Evolutionary conservation across 2,329 filamentous ascomycete species (phyloP).

Genomic region (Scedosporium apiospermum): DNA sequence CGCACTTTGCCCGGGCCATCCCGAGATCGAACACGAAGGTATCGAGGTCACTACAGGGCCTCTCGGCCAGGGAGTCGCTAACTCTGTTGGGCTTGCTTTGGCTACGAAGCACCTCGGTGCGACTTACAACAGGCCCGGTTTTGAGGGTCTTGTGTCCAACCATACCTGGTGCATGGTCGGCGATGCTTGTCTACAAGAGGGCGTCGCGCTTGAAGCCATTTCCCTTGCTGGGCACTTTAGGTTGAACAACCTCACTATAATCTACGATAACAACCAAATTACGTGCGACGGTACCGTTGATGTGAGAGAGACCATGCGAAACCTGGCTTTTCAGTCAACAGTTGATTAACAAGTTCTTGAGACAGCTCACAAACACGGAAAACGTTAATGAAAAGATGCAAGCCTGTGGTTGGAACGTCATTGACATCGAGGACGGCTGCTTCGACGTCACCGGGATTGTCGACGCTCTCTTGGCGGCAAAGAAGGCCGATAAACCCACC

Average conservation of each 20-base stretch:
- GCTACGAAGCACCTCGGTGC: slow-evolving; percentile 46
- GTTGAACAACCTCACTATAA: slow-evolving; percentile 45
- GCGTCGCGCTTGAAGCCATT: slow-evolving; percentile 47
- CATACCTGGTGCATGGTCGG: slow-evolving; percentile 48
- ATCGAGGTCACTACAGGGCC: slow-evolving; percentile 52
- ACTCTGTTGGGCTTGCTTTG: slow-evolving; percentile 49
- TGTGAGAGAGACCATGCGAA: slow-evolving; percentile 22
- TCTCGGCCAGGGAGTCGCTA: slow-evolving; percentile 50
- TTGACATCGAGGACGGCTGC: slow-evolving; percentile 43
- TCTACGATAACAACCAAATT: slow-evolving; percentile 53
- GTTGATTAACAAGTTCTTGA: neutral
- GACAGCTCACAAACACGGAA: slow-evolving; percentile 33
- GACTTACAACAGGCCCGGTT: slow-evolving; percentile 40
- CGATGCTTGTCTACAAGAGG: slow-evolving; percentile 44
- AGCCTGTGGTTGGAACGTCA: slow-evolving; percentile 45
- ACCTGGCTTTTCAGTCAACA: neutral
- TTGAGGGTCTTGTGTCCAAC: slow-evolving; percentile 37
- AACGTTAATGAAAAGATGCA: slow-evolving; percentile 50
- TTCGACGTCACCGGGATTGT: slow-evolving; percentile 39
- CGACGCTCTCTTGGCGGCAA: slow-evolving; percentile 33
- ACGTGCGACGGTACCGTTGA: slow-evolving; percentile 50
- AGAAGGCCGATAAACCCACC: slow-evolving; percentile 36
- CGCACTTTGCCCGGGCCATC: slow-evolving; percentile 44
- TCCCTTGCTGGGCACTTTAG: slow-evolving; percentile 45
- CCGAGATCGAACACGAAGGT: slow-evolving; percentile 47